Evolutionary conservation across 352 stramenopile genomes (phyloP).

Genomic region (Phytophthora citricola): DNA sequence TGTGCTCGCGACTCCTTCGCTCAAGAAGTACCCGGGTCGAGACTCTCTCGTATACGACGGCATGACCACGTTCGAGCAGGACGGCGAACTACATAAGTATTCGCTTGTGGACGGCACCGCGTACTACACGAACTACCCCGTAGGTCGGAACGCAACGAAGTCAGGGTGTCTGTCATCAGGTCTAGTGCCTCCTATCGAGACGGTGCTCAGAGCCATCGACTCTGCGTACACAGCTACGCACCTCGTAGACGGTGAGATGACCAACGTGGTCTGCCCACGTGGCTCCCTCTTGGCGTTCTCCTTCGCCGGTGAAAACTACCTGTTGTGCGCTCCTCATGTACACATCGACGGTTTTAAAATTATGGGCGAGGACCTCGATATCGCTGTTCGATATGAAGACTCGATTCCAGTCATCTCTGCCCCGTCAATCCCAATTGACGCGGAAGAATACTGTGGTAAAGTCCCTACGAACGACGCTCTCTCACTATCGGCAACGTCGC

Average conservation of each 20-base stretch:
- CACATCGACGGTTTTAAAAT: conserved; percentile 25
- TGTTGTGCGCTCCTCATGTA: conserved; percentile 32
- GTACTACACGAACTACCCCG: conserved; percentile 35
- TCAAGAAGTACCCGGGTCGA: neutral
- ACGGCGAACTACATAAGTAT: conserved; percentile 42
- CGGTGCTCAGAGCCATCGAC: conserved; percentile 23
- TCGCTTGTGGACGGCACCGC: conserved; percentile 41
- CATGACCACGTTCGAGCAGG: conserved; percentile 35
- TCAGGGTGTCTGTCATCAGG: conserved; percentile 28
- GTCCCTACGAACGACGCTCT: conserved; percentile 4
- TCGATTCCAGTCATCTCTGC: conserved; percentile 7
- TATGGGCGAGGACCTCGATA: conserved; percentile 30
- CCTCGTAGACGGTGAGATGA: conserved; percentile 4
- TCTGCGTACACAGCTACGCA: conserved; percentile 13
- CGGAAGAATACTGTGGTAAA: conserved; percentile 15
- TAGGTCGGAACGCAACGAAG: conserved; percentile 12
- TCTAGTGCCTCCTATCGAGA: conserved; percentile 31
- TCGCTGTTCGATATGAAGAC: conserved; percentile 31
- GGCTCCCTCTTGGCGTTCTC: conserved; percentile 21
- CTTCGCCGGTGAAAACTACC: conserved; percentile 44
- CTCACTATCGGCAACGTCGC: neutral
- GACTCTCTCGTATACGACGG: conserved; percentile 43
- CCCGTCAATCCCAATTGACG: conserved; percentile 4
- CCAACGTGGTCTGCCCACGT: neutral
- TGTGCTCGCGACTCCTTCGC: conserved; percentile 24